phyloP scores from a whole-genome alignment of 2,329 filamentous ascomycete genomes.

The Thermoascus crustaceus region DNA sequence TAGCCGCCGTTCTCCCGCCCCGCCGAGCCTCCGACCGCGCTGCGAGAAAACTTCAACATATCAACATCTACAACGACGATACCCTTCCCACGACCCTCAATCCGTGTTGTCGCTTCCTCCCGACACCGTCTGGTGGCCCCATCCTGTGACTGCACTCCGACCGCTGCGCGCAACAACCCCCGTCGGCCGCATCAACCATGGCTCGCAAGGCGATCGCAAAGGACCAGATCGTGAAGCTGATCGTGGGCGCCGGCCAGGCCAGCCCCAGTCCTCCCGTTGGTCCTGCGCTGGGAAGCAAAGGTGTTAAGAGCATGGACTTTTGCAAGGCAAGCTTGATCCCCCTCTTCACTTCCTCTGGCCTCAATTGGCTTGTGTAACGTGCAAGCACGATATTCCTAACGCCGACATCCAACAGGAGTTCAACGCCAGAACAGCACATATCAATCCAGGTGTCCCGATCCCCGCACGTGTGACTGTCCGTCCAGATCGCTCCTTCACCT shows the following conservation, averaged over 20 bases:
- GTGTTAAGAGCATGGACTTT: slow-evolving; percentile 99
- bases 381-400: slow-evolving; percentile 1
- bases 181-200: slow-evolving; percentile 31
- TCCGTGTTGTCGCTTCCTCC: too few relatives aligned
- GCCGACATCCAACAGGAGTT: slow-evolving; percentile 93
- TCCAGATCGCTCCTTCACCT: slow-evolving; percentile 84
- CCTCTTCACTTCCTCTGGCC: slow-evolving; percentile 7
- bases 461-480: slow-evolving; percentile 87
- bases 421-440: slow-evolving; percentile 86
- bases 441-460: slow-evolving; percentile 72
- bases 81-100: too few relatives aligned
- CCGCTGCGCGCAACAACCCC: neutral
- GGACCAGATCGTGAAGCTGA: slow-evolving; percentile 87
- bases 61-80: too few relatives aligned
- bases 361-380: neutral
- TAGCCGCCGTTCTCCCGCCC: too few relatives aligned
- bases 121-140: too few relatives aligned
- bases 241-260: slow-evolving; percentile 92
- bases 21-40: too few relatives aligned
- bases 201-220: slow-evolving; percentile 43
- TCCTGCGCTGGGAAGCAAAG: slow-evolving; percentile 91
- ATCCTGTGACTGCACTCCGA: neutral
- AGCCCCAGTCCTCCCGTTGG: slow-evolving; percentile 92
- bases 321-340: slow-evolving; percentile 64
- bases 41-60: too few relatives aligned